phyloP scores from a whole-genome alignment of 345 rosid species.

The Moringa oleifera region DNA sequence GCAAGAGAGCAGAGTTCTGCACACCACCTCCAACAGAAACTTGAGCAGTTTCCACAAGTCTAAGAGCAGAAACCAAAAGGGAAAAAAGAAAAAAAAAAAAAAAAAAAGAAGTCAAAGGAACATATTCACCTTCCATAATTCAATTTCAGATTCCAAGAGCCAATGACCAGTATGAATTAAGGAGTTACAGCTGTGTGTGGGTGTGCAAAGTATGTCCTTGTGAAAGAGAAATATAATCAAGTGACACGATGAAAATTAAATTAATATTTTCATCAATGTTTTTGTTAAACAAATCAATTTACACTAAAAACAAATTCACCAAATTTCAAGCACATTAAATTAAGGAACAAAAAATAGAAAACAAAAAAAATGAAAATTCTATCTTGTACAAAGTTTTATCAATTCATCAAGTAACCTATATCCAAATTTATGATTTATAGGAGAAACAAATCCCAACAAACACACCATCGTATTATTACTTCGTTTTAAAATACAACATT shows the following conservation, averaged over 20 bases:
- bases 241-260: background rate
- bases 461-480: too few relatives aligned
- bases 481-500: too few relatives aligned
- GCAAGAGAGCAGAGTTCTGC: conserved; percentile 64
- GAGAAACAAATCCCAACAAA: too few relatives aligned
- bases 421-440: background rate
- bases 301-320: background rate
- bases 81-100: too few relatives aligned
- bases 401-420: background rate
- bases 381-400: background rate
- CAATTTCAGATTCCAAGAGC: background rate
- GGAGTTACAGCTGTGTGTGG: too few relatives aligned
- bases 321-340: background rate
- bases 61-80: background rate
- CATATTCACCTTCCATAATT: background rate
- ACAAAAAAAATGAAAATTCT: background rate
- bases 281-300: background rate
- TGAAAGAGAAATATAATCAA: background rate
- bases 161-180: background rate
- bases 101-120: too few relatives aligned
- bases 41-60: background rate
- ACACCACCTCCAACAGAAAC: conserved; percentile 52
- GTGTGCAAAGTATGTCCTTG: too few relatives aligned
- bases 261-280: background rate
- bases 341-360: too few relatives aligned